Percentiles rank a stretch among this genome's conserved stretches.
Evolutionary conservation across 352 stramenopile species (phyloP).

Genomic region (Phytophthora brassicae): DNA sequence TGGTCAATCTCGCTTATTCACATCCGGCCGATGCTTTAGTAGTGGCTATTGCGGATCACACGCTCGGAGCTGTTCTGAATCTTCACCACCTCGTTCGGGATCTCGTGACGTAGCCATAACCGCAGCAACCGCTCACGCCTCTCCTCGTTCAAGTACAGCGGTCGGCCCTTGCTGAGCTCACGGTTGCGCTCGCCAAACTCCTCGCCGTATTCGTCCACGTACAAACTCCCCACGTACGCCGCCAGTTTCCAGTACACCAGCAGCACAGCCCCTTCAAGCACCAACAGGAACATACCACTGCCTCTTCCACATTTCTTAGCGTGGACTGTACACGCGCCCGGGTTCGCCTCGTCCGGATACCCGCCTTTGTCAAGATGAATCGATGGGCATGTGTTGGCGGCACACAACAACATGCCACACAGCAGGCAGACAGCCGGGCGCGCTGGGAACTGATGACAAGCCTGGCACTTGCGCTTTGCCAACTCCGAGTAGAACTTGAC

Average conservation of each 20-base stretch:
- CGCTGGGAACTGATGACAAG: slow-evolving; percentile 78
- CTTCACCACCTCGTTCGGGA: slow-evolving; percentile 86
- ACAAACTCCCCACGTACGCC: slow-evolving; percentile 80
- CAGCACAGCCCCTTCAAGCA: slow-evolving; percentile 82
- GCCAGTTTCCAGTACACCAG: slow-evolving; percentile 88
- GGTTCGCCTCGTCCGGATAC: slow-evolving; percentile 79
- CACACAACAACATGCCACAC: slow-evolving; percentile 79
- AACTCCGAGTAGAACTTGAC: slow-evolving; percentile 87
- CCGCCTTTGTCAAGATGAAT: slow-evolving; percentile 68
- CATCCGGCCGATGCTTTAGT: slow-evolving; percentile 48
- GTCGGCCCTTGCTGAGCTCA: slow-evolving; percentile 78
- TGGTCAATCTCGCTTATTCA: slow-evolving; percentile 15
- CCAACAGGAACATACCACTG: slow-evolving; percentile 81
- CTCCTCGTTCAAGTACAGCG: slow-evolving; percentile 78
- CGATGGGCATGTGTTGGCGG: slow-evolving; percentile 78
- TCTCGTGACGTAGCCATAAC: slow-evolving; percentile 79
- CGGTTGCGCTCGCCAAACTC: slow-evolving; percentile 86
- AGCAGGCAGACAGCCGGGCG: slow-evolving; percentile 85
- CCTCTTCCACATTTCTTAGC: slow-evolving; percentile 84
- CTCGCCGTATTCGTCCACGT: slow-evolving; percentile 88
- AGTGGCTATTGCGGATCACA: slow-evolving; percentile 88
- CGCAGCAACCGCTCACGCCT: slow-evolving; percentile 69
- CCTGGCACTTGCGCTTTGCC: slow-evolving; percentile 74
- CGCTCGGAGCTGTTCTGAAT: slow-evolving; percentile 90
- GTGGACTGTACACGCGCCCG: slow-evolving; percentile 80